Conservation (phyloP, 805 yeast genomes). For the Wickerhamiella dianesei region DNA sequence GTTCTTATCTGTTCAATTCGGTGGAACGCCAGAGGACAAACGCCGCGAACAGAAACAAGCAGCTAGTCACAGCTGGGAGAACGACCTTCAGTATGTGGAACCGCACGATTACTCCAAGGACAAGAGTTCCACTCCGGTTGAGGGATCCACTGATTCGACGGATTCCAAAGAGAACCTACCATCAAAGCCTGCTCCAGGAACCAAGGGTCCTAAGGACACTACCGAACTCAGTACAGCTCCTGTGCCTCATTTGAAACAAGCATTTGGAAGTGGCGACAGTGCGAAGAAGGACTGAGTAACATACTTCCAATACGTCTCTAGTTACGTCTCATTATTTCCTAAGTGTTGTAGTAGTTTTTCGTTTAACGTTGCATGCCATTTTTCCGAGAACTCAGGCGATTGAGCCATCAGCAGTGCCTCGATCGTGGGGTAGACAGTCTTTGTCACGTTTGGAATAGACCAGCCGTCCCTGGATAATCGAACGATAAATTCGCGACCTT, state of each 20-base stretch:
- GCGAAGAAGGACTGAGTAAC: not conserved
- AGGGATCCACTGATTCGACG: no score
- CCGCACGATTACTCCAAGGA: not conserved
- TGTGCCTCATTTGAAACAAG: not conserved
- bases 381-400: conserved; percentile 17
- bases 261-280: not conserved
- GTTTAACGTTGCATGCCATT: conserved; percentile 16
- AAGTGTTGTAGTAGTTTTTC: not conserved
- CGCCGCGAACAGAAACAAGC: not conserved
- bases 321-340: not conserved
- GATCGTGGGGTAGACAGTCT: conserved; percentile 19
- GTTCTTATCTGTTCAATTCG: not conserved
- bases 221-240: not conserved
- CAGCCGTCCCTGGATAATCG: conserved; percentile 14
- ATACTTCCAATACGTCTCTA: not conserved
- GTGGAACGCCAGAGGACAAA: not conserved
- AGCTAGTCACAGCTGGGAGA: conserved; percentile 14
- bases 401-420: conserved; percentile 22
- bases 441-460: conserved; percentile 4
- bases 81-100: conserved; percentile 15
- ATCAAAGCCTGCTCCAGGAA: not conserved
- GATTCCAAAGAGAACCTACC: not conserved
- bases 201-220: not conserved
- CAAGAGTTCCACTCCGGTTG: no score
- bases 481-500: conserved; percentile 6